Evolutionary conservation across 495 filamentous ascomycete genomes (phyloP), one percentile per base, ranked within the genome.

Genomic region (Aspergillus leporis): DNA sequence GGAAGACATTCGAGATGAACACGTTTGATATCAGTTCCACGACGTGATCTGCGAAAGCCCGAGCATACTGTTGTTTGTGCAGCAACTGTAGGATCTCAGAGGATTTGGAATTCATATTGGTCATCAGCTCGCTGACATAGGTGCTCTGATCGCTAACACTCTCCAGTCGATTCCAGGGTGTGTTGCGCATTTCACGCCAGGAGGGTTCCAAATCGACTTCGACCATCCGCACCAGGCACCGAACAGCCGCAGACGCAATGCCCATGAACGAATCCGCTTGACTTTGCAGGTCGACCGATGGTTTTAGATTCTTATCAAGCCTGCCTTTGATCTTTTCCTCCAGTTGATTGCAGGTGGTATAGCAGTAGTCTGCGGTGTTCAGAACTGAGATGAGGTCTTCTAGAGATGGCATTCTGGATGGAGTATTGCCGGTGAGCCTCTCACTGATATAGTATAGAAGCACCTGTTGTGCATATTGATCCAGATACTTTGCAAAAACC

Each of bases 341-440:
- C 1, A 98, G 76, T 63, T 97, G 93, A 55, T 84, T 89, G 61
- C 91, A 93, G 16, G 93, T 98, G 22, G 84, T 86, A 68, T 97
- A 93, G 82, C 95, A 98, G 72, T 98, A 98, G 66, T 98, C 94
- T 0, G 94, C 95, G 1, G 94, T 98, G 70, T 98, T 98, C 46
- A 98, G 79, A 5, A 98, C 90, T 0, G 93, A 78, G 10, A 96
- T 82, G 21, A 89, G 78, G 58, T 96, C 91, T 62, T 97, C 86
- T 4, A 92, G 70, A 4, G 86, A 80, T 0, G 91, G 85, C 2
- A 78, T 71, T 53, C 70, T 80, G 10, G 78, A 80, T 10, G 80
- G 69, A 72, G 80, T 75, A 64, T 79, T 58, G 61, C 81, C 59
- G 16, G 70, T 76, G 16, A 77, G 74, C 3, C 76, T 81, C 69